Evolutionary conservation across 805 yeast species (phyloP).

Genomic region (Ascoidea tarda): DNA sequence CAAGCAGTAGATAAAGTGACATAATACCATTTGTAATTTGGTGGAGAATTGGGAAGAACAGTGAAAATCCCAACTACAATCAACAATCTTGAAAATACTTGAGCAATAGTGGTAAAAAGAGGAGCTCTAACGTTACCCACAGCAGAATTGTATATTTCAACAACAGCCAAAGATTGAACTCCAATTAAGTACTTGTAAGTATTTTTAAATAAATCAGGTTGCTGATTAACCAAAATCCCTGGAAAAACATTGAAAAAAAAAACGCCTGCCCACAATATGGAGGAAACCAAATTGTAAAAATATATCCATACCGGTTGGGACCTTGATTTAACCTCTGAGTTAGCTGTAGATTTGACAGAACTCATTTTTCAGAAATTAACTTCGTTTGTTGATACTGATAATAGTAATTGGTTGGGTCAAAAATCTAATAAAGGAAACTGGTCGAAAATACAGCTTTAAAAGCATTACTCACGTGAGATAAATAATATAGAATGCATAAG

Average conservation of each 20-base stretch:
- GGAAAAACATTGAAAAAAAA: conserved; percentile 27
- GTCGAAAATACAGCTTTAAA: too few relatives aligned
- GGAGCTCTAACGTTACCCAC: conserved; percentile 81
- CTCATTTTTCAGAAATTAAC: too few relatives aligned
- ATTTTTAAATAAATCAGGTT: conserved; percentile 48
- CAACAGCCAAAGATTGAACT: conserved; percentile 67
- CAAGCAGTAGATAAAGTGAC: conserved; percentile 65
- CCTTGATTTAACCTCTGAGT: too few relatives aligned
- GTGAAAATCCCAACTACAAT: conserved; percentile 75
- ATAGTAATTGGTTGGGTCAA: too few relatives aligned
- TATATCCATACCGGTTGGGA: conserved; percentile 18
- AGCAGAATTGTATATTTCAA: conserved; percentile 69
- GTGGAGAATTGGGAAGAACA: conserved; percentile 59
- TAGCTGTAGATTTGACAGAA: too few relatives aligned
- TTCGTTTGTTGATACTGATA: too few relatives aligned
- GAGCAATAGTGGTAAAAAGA: conserved; percentile 67
- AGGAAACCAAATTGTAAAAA: conserved; percentile 38
- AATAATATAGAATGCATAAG: too few relatives aligned
- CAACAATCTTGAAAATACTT: conserved; percentile 73
- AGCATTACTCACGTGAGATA: too few relatives aligned
- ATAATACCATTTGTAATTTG: conserved; percentile 44
- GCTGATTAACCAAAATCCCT: conserved; percentile 31
- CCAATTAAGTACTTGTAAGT: conserved; percentile 43
- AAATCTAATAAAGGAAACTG: too few relatives aligned
- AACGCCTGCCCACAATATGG: conserved; percentile 38